Conservation (phyloP, 129 eudicot species). For the Smallanthus sonchifolius region DNA sequence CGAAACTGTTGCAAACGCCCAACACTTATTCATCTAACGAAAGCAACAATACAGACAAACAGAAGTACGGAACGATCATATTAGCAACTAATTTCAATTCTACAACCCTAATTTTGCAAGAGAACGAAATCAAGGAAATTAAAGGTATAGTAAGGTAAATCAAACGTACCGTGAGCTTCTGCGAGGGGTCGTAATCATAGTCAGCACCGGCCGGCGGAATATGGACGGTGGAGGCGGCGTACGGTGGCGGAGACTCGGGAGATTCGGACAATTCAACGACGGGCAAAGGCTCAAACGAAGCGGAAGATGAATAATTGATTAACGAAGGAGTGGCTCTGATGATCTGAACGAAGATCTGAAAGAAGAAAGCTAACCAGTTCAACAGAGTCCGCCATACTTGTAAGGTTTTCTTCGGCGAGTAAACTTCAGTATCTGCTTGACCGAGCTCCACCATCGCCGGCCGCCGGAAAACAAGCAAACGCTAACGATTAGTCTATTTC, state of each 20-base stretch:
- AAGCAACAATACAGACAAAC: slow-evolving; percentile 10
- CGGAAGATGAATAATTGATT: slow-evolving; percentile 38
- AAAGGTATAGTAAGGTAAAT: not conserved
- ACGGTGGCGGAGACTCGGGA: slow-evolving; percentile 29
- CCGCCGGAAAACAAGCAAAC: not conserved
- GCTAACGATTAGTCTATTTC: not conserved
- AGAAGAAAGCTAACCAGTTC: slow-evolving; percentile 83
- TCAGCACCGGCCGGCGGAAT: slow-evolving; percentile 24
- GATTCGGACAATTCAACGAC: slow-evolving; percentile 58
- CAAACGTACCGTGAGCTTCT: slow-evolving; percentile 60
- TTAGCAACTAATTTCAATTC: not conserved
- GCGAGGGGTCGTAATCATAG: slow-evolving; percentile 3
- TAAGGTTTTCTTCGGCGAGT: slow-evolving; percentile 65
- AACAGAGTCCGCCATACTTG: slow-evolving; percentile 80
- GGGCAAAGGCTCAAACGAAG: slow-evolving; percentile 74
- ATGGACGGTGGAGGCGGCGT: slow-evolving; percentile 31
- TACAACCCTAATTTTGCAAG: not conserved
- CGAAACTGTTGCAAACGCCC: not conserved
- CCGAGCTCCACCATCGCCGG: slow-evolving; percentile 70
- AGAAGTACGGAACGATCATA: not conserved
- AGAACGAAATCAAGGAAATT: not conserved
- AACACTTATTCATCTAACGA: slow-evolving; percentile 4
- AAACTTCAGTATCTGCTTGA: slow-evolving; percentile 55
- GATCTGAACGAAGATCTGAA: slow-evolving; percentile 98
- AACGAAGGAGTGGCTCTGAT: slow-evolving; percentile 78